Conservation (phyloP, 805 yeast species). For the Candida boleticola region DNA sequence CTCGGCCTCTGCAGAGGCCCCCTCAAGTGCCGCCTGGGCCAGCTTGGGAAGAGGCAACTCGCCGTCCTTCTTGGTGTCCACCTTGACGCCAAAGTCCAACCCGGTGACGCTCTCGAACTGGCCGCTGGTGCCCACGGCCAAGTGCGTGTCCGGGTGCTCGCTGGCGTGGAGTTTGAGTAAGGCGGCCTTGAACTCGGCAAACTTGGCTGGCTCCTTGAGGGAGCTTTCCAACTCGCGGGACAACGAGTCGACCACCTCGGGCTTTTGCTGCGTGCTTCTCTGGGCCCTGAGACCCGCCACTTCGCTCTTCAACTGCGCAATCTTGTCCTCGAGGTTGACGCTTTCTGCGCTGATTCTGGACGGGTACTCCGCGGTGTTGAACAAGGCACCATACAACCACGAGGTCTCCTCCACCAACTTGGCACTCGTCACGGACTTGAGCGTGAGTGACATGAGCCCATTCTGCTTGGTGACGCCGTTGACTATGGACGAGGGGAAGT, state of each 20-base stretch:
- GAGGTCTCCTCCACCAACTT: constrained; percentile 35
- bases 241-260: constrained; percentile 1
- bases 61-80: background rate
- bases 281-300: constrained; percentile 13
- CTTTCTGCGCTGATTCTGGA: constrained; percentile 10
- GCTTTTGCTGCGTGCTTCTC: constrained; percentile 1
- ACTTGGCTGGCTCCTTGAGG: background rate
- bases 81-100: background rate
- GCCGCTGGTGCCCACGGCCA: background rate
- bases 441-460: constrained; percentile 40
- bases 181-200: background rate
- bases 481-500: constrained; percentile 34
- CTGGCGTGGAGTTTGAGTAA: constrained; percentile 3
- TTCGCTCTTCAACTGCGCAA: constrained; percentile 22
- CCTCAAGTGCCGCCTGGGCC: background rate
- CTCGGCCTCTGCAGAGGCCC: background rate
- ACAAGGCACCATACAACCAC: constrained; percentile 27
- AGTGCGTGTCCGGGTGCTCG: background rate
- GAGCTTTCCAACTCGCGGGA: constrained; percentile 1
- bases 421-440: constrained; percentile 37
- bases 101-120: background rate
- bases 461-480: constrained; percentile 42
- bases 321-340: constrained; percentile 7
- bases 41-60: background rate
- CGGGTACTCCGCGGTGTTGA: constrained; percentile 12